Conservation (phyloP, 768 basidiomycete genomes). For the Amanita subjunquillea region DNA sequence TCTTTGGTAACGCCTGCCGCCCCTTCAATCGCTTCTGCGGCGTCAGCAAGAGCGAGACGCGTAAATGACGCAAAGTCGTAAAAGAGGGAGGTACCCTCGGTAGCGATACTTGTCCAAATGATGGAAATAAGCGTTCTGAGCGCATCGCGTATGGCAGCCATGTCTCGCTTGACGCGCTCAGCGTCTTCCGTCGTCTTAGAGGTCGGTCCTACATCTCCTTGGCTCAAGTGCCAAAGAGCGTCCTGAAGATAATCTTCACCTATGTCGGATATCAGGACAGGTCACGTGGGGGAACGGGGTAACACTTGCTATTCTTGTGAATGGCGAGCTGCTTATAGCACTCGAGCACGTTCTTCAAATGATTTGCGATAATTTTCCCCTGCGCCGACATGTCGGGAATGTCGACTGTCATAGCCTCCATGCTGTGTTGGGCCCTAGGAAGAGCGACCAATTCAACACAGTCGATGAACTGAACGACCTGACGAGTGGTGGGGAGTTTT, state of each 20-base stretch:
- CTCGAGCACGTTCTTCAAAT: slow-evolving; percentile 40
- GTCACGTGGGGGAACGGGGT: neutral
- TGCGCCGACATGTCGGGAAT: slow-evolving; percentile 37
- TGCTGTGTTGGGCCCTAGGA: slow-evolving; percentile 29
- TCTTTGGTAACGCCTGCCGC: slow-evolving; percentile 43
- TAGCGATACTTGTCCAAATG: slow-evolving; percentile 40
- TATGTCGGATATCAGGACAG: slow-evolving; percentile 13
- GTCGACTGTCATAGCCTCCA: slow-evolving; percentile 13
- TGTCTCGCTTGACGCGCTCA: slow-evolving; percentile 39
- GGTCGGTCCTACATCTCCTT: slow-evolving; percentile 37
- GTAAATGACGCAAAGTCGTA: slow-evolving; percentile 56
- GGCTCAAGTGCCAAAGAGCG: slow-evolving; percentile 52
- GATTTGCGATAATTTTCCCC: slow-evolving; percentile 40
- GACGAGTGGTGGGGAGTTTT: slow-evolving; percentile 56
- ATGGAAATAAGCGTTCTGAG: slow-evolving; percentile 41
- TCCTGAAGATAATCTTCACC: slow-evolving; percentile 59
- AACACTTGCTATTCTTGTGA: slow-evolving; percentile 44
- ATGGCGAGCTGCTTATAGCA: slow-evolving; percentile 44
- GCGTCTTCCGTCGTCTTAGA: slow-evolving; percentile 24
- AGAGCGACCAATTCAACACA: slow-evolving; percentile 41
- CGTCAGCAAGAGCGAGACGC: slow-evolving; percentile 56
- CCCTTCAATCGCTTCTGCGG: slow-evolving; percentile 46
- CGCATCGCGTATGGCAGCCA: slow-evolving; percentile 36
- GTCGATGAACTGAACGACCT: slow-evolving; percentile 42
- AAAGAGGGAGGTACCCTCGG: slow-evolving; percentile 44